These are phyloP conservation scores for Rhizophagus sp. DNA, from an alignment of 192 early-diverging fungal genomes.

Conservation along the genomic window DNA sequence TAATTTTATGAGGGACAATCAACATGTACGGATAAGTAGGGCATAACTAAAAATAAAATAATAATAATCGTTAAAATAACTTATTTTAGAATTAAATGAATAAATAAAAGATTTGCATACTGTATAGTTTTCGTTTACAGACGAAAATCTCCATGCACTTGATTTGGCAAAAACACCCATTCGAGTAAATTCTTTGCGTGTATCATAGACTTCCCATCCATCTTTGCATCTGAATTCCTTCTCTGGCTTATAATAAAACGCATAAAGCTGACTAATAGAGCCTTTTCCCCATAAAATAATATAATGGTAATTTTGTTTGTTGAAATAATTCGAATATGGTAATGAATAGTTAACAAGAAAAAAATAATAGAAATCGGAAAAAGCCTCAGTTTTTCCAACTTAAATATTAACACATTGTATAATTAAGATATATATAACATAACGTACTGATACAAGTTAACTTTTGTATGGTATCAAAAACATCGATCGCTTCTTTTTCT, in stretches of 20 bases:
- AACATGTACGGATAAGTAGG: constrained; percentile 85
- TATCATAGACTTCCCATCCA: constrained; percentile 80
- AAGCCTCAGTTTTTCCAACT: too few species aligned
- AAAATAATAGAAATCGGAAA: neutral
- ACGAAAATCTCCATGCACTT: constrained; percentile 77
- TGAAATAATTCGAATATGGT: neutral
- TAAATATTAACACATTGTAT: neutral
- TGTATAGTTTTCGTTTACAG: constrained; percentile 72
- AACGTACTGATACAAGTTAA: constrained; percentile 76
- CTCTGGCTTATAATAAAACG: constrained; percentile 62
- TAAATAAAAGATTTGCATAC: constrained; percentile 42
- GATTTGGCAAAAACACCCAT: constrained; percentile 75
- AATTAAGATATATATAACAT: neutral
- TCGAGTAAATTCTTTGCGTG: constrained; percentile 74
- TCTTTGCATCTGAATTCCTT: constrained; percentile 41
- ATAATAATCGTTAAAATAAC: neutral
- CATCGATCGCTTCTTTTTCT: constrained; percentile 71
- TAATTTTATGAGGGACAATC: constrained; percentile 85
- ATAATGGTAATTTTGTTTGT: neutral
- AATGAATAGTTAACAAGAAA: neutral
- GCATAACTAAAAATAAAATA: constrained; percentile 60
- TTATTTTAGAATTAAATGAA: neutral
- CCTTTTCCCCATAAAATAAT: constrained; percentile 39
- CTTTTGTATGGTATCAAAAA: constrained; percentile 77
- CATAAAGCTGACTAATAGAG: constrained; percentile 74